phyloP scores from a whole-genome alignment of 192 early-diverging fungal species.

The Allomyces arbusculus region DNA sequence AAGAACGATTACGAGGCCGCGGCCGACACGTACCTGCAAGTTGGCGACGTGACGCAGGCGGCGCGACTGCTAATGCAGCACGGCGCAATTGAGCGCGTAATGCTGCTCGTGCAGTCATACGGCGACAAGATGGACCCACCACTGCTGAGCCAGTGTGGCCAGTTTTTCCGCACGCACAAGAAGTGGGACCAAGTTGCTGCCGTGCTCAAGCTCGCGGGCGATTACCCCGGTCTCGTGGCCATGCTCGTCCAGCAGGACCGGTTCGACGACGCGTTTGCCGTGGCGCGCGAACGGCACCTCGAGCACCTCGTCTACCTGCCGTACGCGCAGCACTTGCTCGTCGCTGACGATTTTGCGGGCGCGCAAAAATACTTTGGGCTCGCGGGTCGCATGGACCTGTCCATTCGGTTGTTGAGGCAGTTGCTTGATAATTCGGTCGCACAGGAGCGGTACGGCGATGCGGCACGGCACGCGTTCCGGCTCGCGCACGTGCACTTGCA shows the following conservation, averaged over 20 bases:
- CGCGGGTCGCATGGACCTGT: slow-evolving; percentile 28
- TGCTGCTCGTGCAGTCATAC: slow-evolving; percentile 16
- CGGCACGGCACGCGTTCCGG: slow-evolving; percentile 26
- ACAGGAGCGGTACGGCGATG: slow-evolving; percentile 29
- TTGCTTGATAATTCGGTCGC: slow-evolving; percentile 23
- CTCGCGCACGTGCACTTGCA: slow-evolving; percentile 20
- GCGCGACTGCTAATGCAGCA: slow-evolving; percentile 28
- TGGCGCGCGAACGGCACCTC: slow-evolving; percentile 23
- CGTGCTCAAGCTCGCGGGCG: slow-evolving; percentile 26
- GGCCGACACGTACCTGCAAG: slow-evolving; percentile 30
- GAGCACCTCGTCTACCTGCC: slow-evolving; percentile 25
- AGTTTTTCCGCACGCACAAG: slow-evolving; percentile 23
- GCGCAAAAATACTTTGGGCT: slow-evolving; percentile 32
- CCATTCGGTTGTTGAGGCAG: slow-evolving; percentile 23
- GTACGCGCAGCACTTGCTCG: slow-evolving; percentile 32
- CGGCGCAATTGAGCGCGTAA: slow-evolving; percentile 26
- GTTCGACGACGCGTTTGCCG: slow-evolving; percentile 33
- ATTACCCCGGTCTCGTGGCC: slow-evolving; percentile 19
- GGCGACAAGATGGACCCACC: slow-evolving; percentile 15
- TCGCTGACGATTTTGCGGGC: slow-evolving; percentile 28
- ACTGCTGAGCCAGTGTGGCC: slow-evolving; percentile 19
- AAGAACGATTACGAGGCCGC: slow-evolving; percentile 33
- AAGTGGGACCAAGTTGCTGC: slow-evolving; percentile 24
- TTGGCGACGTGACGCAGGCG: slow-evolving; percentile 31
- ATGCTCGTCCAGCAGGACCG: slow-evolving; percentile 25